phyloP scores from a whole-genome alignment of 805 yeast genomes.

The Isabelozyma rhagii region DNA sequence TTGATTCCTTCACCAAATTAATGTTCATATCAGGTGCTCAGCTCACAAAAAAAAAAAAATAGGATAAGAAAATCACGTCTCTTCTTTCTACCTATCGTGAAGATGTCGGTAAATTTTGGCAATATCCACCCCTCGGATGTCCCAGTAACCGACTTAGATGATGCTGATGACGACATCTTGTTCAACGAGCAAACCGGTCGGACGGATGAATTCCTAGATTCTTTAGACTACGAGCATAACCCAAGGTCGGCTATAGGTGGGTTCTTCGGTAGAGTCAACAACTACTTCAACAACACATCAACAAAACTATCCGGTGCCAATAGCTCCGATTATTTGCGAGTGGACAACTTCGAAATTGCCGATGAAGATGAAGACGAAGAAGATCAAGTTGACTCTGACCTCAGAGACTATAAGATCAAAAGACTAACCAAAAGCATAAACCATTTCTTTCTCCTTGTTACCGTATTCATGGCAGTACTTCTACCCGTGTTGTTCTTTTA shows the following conservation, averaged over 20 bases:
- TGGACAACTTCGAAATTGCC: background rate
- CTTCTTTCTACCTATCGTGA: background rate
- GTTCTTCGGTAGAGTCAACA: background rate
- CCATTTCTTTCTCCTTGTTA: constrained; percentile 2
- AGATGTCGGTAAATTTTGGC: constrained; percentile 18
- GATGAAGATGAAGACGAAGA: constrained; percentile 30
- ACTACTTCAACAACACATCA: background rate
- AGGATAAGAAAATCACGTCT: background rate
- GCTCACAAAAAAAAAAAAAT: no score
- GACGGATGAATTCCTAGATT: constrained; percentile 13
- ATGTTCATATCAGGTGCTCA: no score
- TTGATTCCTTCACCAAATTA: no score
- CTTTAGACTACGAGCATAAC: constrained; percentile 19
- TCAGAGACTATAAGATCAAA: constrained; percentile 23
- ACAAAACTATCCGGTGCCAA: background rate
- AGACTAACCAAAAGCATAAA: constrained; percentile 20
- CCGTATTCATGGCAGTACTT: constrained; percentile 1
- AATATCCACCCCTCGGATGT: constrained; percentile 43
- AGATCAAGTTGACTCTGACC: constrained; percentile 5
- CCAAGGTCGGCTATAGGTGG: background rate
- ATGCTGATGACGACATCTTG: constrained; percentile 32
- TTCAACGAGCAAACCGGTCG: constrained; percentile 13
- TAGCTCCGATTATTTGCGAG: background rate
- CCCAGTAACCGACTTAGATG: constrained; percentile 57
- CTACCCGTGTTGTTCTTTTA: background rate